Evolutionary conservation across 176 grass and related monocot species (phyloP).

Genomic region (Avena eriantha): DNA sequence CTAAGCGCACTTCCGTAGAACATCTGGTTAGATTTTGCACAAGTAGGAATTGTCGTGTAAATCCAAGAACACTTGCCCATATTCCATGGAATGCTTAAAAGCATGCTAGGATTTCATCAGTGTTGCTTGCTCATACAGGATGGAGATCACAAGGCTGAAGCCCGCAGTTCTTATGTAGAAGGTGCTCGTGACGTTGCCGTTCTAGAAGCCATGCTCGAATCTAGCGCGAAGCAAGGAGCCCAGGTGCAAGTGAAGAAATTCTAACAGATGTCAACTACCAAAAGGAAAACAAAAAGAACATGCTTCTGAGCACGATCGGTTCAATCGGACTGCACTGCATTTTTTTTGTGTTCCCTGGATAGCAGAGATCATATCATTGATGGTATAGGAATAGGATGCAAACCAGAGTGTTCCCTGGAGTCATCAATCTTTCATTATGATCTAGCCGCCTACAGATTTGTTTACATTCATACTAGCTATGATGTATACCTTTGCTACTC

Average conservation of each 20-base stretch:
- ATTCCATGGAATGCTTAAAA: not conserved
- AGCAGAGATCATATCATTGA: not conserved
- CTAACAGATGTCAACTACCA: slow-evolving; percentile 22
- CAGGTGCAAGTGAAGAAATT: slow-evolving; percentile 78
- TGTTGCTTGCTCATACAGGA: slow-evolving; percentile 51
- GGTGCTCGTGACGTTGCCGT: slow-evolving; percentile 87
- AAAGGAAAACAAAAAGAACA: slow-evolving; percentile 2
- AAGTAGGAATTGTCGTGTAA: not conserved
- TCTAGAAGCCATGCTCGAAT: slow-evolving; percentile 94
- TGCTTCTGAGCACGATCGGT: not conserved
- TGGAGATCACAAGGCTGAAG: slow-evolving; percentile 65
- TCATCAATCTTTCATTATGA: slow-evolving; percentile 22
- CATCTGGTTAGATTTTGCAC: not conserved
- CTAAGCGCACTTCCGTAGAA: not conserved
- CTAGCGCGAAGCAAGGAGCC: slow-evolving; percentile 70
- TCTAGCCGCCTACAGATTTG: not conserved
- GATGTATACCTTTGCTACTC: not conserved
- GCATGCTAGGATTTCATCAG: slow-evolving; percentile 19
- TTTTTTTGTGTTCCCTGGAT: not conserved
- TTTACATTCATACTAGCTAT: not conserved
- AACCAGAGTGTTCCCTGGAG: not conserved
- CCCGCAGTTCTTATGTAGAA: slow-evolving; percentile 75
- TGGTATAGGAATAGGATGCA: slow-evolving; percentile 33
- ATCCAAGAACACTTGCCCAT: not conserved
- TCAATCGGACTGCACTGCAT: not conserved